Base-by-base conservation (phyloP, 768 basidiomycete genomes). In the Agaricus subrufescens region DNA sequence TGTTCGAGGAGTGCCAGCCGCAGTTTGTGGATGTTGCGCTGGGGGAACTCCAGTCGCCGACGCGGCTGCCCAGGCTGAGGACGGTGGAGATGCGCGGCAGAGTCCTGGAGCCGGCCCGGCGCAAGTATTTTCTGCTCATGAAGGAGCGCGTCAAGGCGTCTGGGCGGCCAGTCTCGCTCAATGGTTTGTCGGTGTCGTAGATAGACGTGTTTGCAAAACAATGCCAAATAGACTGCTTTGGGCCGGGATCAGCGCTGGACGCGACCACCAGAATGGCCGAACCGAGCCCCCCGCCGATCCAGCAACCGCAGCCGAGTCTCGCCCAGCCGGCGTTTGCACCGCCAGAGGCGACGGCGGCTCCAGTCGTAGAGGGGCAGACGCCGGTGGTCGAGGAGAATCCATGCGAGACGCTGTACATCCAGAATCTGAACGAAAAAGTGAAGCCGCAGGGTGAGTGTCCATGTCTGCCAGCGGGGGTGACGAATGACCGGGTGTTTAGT, bases 391-490 rank as follows among this genome's bases (percentile, higher is more conserved):
- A 76, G 50, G 83, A 86, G 62, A 52, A 73, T 60, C 74, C 76
- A 50, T 85, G 87, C 50, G 94, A 97, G 71, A 97, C 94, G 4
- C 78, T 97, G 26, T 98, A 98, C 67, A 89, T 98, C 65, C 93
- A 96, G 74, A 98, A 98, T 72, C 72, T 98, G 62, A 97, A 98
- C 67, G 94, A 98, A 75, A 93, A 89, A 75, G 87, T 94, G 60
- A 91, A 91, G 70, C 77, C 91, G 38, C 84, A 86, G 54, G 86
- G 88, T 87, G 46, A 43, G 63, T 62, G 37, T 48, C 25, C 3
- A 46, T 2, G 26, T 25, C n/a, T 25, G 45, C 6, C 8, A 6
- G 44, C 19, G 6, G 19, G 12, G 27, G 6, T 10, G 4, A 46
- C 4, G 11, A 19, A 38, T 43, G 51, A 62, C 19, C 37, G 25